These are phyloP conservation scores for Lactarius quietus DNA, from an alignment of 768 basidiomycete genomes.

Conservation along the genomic window DNA sequence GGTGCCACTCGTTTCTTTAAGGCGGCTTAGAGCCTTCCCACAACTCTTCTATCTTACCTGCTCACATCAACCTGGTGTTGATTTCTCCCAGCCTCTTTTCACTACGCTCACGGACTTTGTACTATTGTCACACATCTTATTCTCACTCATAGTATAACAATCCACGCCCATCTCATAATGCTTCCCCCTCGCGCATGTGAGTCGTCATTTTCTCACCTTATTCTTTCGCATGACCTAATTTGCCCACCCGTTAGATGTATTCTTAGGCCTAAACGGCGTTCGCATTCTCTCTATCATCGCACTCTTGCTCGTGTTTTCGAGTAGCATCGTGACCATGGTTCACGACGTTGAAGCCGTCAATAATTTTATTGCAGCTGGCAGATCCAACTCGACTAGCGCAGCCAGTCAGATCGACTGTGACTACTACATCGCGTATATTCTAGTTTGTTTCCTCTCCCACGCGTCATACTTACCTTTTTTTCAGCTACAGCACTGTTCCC, in stretches of 20 bases:
- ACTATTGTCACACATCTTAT: not conserved
- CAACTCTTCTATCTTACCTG: not conserved
- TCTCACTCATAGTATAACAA: slow-evolving; percentile 7
- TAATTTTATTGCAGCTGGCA: slow-evolving; percentile 16
- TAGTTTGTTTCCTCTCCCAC: not conserved
- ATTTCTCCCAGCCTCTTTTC: not conserved
- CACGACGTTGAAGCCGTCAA: slow-evolving; percentile 26
- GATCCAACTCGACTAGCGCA: slow-evolving; percentile 18
- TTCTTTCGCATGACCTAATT: not conserved
- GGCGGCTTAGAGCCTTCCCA: slow-evolving; percentile 8
- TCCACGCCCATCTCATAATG: slow-evolving; percentile 13
- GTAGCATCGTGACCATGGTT: slow-evolving; percentile 26
- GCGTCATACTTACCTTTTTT: slow-evolving; percentile 25
- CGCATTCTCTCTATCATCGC: slow-evolving; percentile 24
- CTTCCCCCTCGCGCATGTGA: slow-evolving; percentile 26
- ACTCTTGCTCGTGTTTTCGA: slow-evolving; percentile 24
- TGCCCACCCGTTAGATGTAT: slow-evolving; percentile 16
- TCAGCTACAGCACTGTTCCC: slow-evolving; percentile 74
- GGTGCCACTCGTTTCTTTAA: slow-evolving; percentile 8
- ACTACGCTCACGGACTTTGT: slow-evolving; percentile 1
- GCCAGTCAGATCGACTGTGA: slow-evolving; percentile 15
- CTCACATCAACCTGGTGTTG: slow-evolving; percentile 25
- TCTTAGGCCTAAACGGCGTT: slow-evolving; percentile 24
- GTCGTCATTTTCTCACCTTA: slow-evolving; percentile 1
- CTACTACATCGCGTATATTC: slow-evolving; percentile 18